Evolutionary conservation across 1,284 basidiomycete genomes (phyloP).

Genomic region (Melanopsichium pennsylvanicum): DNA sequence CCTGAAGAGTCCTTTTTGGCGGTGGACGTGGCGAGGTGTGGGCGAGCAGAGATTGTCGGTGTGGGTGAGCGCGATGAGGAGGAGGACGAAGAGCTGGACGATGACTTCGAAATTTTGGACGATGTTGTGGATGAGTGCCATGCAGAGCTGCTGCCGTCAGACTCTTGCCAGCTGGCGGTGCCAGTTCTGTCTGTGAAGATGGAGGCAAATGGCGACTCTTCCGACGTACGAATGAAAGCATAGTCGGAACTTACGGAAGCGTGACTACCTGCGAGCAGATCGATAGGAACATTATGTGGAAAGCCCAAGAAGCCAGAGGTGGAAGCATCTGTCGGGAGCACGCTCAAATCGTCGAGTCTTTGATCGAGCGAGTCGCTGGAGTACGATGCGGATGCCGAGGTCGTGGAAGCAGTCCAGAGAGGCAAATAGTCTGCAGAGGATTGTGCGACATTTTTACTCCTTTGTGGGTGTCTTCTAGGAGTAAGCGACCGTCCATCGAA

Average conservation of each 20-base stretch:
- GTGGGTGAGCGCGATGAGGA: slow-evolving; percentile 27
- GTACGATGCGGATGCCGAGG: not conserved
- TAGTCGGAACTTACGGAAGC: not conserved
- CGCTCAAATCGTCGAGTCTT: not conserved
- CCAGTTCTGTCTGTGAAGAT: not conserved
- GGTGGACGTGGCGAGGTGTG: slow-evolving; percentile 25
- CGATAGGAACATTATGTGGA: slow-evolving; percentile 14
- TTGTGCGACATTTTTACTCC: not conserved
- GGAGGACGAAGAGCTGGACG: slow-evolving; percentile 26
- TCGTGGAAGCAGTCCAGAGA: slow-evolving; percentile 20
- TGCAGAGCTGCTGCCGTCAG: slow-evolving; percentile 9
- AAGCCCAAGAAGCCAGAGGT: not conserved
- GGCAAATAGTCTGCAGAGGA: slow-evolving; percentile 18
- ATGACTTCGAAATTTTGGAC: slow-evolving; percentile 16
- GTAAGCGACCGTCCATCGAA: slow-evolving; percentile 2
- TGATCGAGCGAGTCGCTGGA: slow-evolving; percentile 1
- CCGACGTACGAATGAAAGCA: not conserved
- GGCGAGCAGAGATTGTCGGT: slow-evolving; percentile 23
- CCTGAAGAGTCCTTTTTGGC: slow-evolving; percentile 29
- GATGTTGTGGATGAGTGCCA: slow-evolving; percentile 16
- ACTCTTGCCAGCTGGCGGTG: slow-evolving; percentile 5
- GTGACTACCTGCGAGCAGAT: slow-evolving; percentile 5
- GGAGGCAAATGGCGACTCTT: not conserved
- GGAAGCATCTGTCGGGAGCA: slow-evolving; percentile 1
- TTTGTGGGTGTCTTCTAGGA: not conserved